Percentiles rank a stretch among this genome's conserved stretches.
phyloP scores from a whole-genome alignment of 495 filamentous ascomycete species.

The Tuber umbilicatum region DNA sequence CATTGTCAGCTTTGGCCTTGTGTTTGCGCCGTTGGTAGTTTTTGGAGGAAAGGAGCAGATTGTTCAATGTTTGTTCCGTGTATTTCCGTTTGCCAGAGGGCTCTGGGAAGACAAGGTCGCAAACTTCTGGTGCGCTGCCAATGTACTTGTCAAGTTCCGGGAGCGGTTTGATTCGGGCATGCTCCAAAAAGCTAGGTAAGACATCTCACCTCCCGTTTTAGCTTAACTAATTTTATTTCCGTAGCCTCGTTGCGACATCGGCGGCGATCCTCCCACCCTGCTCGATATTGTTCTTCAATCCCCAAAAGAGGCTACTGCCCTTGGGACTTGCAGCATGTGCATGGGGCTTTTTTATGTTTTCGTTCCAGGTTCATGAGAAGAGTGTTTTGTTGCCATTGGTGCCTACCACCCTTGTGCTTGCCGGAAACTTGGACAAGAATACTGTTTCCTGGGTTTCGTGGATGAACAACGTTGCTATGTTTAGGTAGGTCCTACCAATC shows the following conservation, averaged over 20 bases:
- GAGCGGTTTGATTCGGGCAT: constrained; percentile 56
- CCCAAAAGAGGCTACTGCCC: constrained; percentile 67
- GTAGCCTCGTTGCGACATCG: constrained; percentile 63
- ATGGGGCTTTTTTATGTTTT: constrained; percentile 96
- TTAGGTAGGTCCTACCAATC: constrained; percentile 44
- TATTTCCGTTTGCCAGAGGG: constrained; percentile 89
- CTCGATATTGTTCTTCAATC: constrained; percentile 68
- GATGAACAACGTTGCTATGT: constrained; percentile 81
- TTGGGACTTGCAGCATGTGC: constrained; percentile 71
- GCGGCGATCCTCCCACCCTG: constrained; percentile 71
- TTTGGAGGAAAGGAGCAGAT: constrained; percentile 65
- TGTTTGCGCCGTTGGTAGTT: constrained; percentile 65
- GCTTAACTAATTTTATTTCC: constrained; percentile 41
- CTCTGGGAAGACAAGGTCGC: constrained; percentile 98
- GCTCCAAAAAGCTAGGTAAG: constrained; percentile 57
- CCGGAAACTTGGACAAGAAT: constrained; percentile 66
- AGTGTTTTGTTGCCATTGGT: constrained; percentile 84
- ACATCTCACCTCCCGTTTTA: neutral
- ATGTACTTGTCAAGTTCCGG: constrained; percentile 79
- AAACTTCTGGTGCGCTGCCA: constrained; percentile 91
- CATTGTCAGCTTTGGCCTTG: constrained; percentile 61
- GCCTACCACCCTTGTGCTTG: constrained; percentile 82
- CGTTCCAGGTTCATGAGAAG: constrained; percentile 97
- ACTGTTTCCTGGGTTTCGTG: constrained; percentile 85
- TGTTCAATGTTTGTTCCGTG: constrained; percentile 72